Conservation (phyloP, 306 rosid genomes). For the Cucurbita argyrosperma region DNA sequence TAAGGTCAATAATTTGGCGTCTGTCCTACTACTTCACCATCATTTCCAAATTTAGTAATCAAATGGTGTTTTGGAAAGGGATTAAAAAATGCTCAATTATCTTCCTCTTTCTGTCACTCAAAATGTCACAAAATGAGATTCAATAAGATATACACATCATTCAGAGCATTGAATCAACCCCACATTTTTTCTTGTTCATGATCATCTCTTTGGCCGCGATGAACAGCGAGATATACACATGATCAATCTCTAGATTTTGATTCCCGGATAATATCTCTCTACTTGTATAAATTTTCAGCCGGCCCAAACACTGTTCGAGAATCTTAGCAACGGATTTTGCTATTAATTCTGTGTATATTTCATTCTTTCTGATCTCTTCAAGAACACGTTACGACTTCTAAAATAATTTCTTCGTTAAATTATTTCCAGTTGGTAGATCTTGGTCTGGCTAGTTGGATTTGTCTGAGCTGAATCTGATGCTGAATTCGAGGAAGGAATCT, state of each 20-base stretch:
- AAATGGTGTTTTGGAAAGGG: not conserved
- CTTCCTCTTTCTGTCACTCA: not conserved
- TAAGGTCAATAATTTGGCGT: too few relatives aligned
- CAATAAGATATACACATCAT: not conserved
- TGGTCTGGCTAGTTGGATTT: not conserved
- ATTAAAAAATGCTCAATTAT: not conserved
- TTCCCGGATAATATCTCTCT: not conserved
- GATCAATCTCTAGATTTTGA: slow-evolving; percentile 18
- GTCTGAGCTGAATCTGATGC: not conserved
- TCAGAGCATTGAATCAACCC: not conserved
- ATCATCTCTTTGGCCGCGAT: not conserved
- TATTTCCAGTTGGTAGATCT: not conserved
- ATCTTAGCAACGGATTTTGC: not conserved
- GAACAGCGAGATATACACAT: slow-evolving; percentile 43
- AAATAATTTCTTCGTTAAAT: not conserved
- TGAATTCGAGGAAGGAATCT: not conserved
- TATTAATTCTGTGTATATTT: not conserved
- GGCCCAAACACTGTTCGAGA: not conserved
- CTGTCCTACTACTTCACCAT: too few relatives aligned
- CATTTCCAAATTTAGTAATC: not conserved
- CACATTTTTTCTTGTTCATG: not conserved
- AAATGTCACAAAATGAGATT: not conserved
- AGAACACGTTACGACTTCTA: not conserved
- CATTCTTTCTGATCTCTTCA: not conserved
- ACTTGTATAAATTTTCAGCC: not conserved